These are phyloP conservation scores for Phaeoacremonium minimum DNA, from an alignment of 2,329 filamentous ascomycete species.

Conservation along the genomic window DNA sequence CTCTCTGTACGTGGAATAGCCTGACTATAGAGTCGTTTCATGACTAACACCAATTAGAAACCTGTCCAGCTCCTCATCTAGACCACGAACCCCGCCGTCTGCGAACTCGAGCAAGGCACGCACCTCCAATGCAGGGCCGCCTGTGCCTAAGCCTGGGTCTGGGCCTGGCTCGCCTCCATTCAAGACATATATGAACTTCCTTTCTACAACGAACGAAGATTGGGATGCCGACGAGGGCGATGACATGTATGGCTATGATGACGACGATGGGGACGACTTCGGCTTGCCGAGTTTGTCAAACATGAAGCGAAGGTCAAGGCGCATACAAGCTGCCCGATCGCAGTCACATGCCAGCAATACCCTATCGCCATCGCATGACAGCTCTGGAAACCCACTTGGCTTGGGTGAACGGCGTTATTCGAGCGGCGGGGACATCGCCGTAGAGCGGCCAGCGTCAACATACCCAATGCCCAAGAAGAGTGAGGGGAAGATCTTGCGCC, in stretches of 20 bases:
- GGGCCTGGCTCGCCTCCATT: slow-evolving; percentile 59
- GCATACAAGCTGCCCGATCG: slow-evolving; percentile 41
- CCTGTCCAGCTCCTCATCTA: slow-evolving; percentile 54
- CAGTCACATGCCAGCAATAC: slow-evolving; percentile 20
- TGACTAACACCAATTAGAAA: slow-evolving; percentile 37
- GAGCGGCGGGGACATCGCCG: slow-evolving; percentile 90
- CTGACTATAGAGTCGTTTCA: no score
- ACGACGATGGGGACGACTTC: slow-evolving; percentile 92
- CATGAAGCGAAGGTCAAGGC: slow-evolving; percentile 70
- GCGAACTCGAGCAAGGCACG: slow-evolving; percentile 44
- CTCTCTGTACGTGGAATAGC: slow-evolving; percentile 57
- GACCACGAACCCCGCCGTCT: slow-evolving; percentile 74
- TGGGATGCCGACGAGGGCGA: slow-evolving; percentile 74
- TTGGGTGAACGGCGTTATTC: slow-evolving; percentile 57
- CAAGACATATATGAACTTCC: slow-evolving; percentile 74
- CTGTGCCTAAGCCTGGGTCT: slow-evolving; percentile 45
- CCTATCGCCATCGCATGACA: slow-evolving; percentile 29
- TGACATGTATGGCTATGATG: slow-evolving; percentile 75
- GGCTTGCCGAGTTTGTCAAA: slow-evolving; percentile 88
- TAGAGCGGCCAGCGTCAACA: slow-evolving; percentile 75
- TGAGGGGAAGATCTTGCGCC: slow-evolving; percentile 91
- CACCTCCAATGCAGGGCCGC: slow-evolving; percentile 41
- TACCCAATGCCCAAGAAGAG: slow-evolving; percentile 87
- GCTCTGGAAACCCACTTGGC: slow-evolving; percentile 22
- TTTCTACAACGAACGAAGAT: slow-evolving; percentile 76